Conservation (phyloP, 169 alveolate species). For the Cryptosporidium bovis region DNA sequence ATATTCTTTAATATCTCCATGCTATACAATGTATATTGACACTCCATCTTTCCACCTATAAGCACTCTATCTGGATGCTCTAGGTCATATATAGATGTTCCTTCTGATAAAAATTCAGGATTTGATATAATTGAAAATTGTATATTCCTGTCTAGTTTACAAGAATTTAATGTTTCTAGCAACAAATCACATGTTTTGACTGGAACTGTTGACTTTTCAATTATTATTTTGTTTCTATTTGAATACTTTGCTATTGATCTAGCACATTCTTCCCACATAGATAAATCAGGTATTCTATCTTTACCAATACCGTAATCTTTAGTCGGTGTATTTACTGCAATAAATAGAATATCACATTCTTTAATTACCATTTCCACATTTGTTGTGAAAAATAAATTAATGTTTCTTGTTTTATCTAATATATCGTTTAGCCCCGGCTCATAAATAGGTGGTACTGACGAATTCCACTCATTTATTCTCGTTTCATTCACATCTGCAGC, state of each 20-base stretch:
- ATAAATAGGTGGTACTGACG: slow-evolving; percentile 84
- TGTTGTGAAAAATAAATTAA: slow-evolving; percentile 85
- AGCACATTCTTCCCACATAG: slow-evolving; percentile 80
- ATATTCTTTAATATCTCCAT: slow-evolving; percentile 79
- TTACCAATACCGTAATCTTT: slow-evolving; percentile 82
- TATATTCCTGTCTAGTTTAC: slow-evolving; percentile 52
- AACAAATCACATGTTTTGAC: slow-evolving; percentile 83
- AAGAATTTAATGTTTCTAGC: slow-evolving; percentile 77
- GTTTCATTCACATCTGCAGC: slow-evolving; percentile 83
- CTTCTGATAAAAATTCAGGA: slow-evolving; percentile 93
- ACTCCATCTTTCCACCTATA: slow-evolving; percentile 81
- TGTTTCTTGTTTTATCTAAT: slow-evolving; percentile 76
- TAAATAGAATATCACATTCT: slow-evolving; percentile 87
- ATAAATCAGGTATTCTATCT: slow-evolving; percentile 80
- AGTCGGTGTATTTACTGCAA: slow-evolving; percentile 92
- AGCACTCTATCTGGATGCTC: slow-evolving; percentile 87
- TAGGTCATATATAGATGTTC: slow-evolving; percentile 85
- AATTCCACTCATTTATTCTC: slow-evolving; percentile 85
- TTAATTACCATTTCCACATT: slow-evolving; percentile 82
- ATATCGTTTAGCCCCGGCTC: slow-evolving; percentile 85
- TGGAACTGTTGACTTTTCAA: slow-evolving; percentile 89
- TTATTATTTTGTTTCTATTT: slow-evolving; percentile 81
- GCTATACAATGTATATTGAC: slow-evolving; percentile 75
- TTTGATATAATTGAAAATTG: slow-evolving; percentile 83
- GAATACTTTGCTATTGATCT: slow-evolving; percentile 80